These are phyloP conservation scores for Pythium chondricola DNA, from an alignment of 352 stramenopile genomes.

Conservation along the genomic window DNA sequence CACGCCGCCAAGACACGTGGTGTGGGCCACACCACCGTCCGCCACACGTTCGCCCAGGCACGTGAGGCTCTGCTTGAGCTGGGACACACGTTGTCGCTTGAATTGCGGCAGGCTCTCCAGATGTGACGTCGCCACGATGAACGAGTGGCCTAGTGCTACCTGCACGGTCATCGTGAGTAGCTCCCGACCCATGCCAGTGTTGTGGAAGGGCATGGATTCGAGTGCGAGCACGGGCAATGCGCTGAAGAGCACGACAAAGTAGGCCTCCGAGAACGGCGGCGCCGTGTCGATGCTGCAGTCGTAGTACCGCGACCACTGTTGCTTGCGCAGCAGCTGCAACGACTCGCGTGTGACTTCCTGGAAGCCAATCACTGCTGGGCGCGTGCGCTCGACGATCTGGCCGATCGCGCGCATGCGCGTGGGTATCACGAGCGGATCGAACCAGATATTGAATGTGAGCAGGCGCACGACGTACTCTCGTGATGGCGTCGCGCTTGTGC, in stretches of 20 bases:
- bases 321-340: conserved; percentile 46
- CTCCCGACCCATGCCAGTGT: conserved; percentile 70
- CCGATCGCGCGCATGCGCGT: conserved; percentile 62
- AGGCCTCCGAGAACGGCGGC: conserved; percentile 59
- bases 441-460: conserved; percentile 75
- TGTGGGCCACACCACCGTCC: conserved; percentile 6
- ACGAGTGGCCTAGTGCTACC: conserved; percentile 29
- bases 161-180: conserved; percentile 55
- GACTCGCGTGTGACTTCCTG: conserved; percentile 69
- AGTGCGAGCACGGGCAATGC: conserved; percentile 53
- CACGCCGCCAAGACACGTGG: conserved; percentile 43
- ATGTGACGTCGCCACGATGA: conserved; percentile 62
- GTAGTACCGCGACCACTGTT: conserved; percentile 63
- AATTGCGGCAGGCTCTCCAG: conserved; percentile 70
- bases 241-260: conserved; percentile 78
- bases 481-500: background rate
- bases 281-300: conserved; percentile 71
- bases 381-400: conserved; percentile 33
- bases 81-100: conserved; percentile 28
- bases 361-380: conserved; percentile 65
- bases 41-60: conserved; percentile 31
- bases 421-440: conserved; percentile 51
- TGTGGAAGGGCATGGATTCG: conserved; percentile 59
- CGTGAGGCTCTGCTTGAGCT: conserved; percentile 50
- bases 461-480: conserved; percentile 35